Evolutionary conservation across 179 eudicot species (phyloP), one percentile per base, ranked within the genome.

Genomic region (Spinacia oleracea): DNA sequence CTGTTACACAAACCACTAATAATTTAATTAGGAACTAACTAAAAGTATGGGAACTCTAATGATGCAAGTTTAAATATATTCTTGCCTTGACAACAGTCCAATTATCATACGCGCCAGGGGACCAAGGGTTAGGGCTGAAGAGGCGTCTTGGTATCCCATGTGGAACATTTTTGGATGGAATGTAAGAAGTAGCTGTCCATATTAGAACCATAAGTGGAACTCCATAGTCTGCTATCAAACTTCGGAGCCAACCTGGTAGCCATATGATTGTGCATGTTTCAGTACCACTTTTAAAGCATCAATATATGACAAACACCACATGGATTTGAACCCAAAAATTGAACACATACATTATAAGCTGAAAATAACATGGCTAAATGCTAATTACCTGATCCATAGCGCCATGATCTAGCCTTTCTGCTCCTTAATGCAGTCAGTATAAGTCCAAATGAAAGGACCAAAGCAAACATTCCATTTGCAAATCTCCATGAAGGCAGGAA

Each of bases 101-200:
- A 64, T 94, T 94, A 68, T 86, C 89, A 81, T 92, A 94, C 59
- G 98, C 98, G 56, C 97, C 98, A 55, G 94, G 98, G 4, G 97
- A 91, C 98, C 98, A 94, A 11, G 98, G 97, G 81, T 92, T 92
- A 6, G 98, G 98, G 88, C 98, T 94, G 53, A 89, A 87, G 63
- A 94, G 94, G 27, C 97, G 91, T 43, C 97, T 82, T 46, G 98
- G 98, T 72, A 94, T 92, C 21, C 96, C 96, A 64, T 88, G 85
- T 51, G 98, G 98, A 46, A 94, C 92, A 78, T 80, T 86, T 81
- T 70, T 79, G 15, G 93, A 74, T 70, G 98, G 97, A 73, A 90
- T 86, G 82, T 94, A 94, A 48, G 98, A 92, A 63, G 86, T 67
- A 4, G 84, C 96, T 27, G 98, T 94, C 97, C 96, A 94, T 23